These are phyloP conservation scores for Zychaea mexicana DNA, from an alignment of 371 early-diverging fungal genomes.

Conservation along the genomic window DNA sequence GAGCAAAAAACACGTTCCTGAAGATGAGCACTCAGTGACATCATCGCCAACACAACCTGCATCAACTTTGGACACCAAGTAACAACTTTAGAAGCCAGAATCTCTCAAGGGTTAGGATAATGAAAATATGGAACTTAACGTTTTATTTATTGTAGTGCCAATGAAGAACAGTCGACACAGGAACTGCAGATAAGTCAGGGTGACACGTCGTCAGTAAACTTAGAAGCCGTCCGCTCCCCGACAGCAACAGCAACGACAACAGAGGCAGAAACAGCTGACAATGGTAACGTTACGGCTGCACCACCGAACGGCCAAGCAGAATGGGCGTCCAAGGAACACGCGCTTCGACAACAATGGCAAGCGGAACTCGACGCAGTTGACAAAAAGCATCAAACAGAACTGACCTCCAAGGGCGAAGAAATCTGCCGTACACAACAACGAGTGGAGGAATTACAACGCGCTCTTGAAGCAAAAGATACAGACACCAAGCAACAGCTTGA, in stretches of 20 bases:
- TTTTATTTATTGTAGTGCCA: neutral
- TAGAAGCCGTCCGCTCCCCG: neutral
- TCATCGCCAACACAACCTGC: neutral
- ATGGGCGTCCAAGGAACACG: neutral
- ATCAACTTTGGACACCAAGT: neutral
- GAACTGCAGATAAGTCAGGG: neutral
- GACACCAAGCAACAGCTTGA: neutral
- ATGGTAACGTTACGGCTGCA: neutral
- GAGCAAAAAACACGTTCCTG: slow-evolving; percentile 21
- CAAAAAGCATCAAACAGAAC: neutral
- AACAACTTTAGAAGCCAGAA: no score
- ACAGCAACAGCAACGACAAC: neutral
- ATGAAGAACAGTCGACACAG: slow-evolving; percentile 1
- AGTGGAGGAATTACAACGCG: neutral
- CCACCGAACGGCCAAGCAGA: neutral
- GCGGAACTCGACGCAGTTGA: neutral
- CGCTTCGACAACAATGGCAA: neutral
- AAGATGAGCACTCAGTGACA: no score
- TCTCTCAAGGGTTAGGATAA: no score
- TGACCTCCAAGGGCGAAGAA: neutral
- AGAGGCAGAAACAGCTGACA: neutral
- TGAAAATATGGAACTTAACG: neutral
- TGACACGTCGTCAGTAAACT: neutral
- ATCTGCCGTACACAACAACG: neutral
- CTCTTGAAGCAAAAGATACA: neutral